Evolutionary conservation across 805 yeast species (phyloP), one percentile per base, ranked within the genome.

Genomic region (Yamadazyma kitorensis): DNA sequence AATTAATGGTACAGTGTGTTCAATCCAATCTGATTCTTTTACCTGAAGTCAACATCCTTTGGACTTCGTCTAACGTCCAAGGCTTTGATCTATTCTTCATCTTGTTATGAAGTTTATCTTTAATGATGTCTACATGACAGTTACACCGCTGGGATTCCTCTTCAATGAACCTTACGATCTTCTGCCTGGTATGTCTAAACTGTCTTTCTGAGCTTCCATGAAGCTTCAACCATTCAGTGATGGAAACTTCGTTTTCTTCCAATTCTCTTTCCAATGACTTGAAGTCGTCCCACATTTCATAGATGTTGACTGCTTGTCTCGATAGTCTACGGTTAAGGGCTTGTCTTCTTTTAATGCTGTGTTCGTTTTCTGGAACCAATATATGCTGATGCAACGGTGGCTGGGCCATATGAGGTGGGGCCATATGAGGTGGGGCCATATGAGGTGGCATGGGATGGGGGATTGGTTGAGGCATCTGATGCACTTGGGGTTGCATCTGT

Each of bases 201-300:
- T 54, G 59, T 17, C 60, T 29, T 39, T 55, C 60, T 3, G 55
- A 48, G 24, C 48, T 44, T 7, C 61, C 59, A 31, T 57, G 63
- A 6, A 52, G 50, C 32, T 53, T 54, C 9, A 55, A 28, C 63
- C 63, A 57, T 34, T 56, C 61, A 5, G 59, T 53, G 6, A 48
- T 36, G 12, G 56, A 44, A 18, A 57, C 44, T 24, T 49, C 54
- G 30, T 50, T 45, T 16, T 48, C 48, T 11, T 44, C 47, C 23
- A 57, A 39, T 13, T 47, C 55, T 16, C 39, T 34, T 28, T 56
- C 61, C 16, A 57, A 37, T 4, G 51, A 42, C 33, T 55, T 57
- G 38, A 54, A 57, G 37, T 57, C 63, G 37, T 57, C 56, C 63
- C 63, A 57, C 60, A 57, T 53, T 37, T 57, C 61, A 35, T 48